phyloP scores from a whole-genome alignment of 2,329 filamentous ascomycete genomes.

The Ramichloridium luteum region DNA sequence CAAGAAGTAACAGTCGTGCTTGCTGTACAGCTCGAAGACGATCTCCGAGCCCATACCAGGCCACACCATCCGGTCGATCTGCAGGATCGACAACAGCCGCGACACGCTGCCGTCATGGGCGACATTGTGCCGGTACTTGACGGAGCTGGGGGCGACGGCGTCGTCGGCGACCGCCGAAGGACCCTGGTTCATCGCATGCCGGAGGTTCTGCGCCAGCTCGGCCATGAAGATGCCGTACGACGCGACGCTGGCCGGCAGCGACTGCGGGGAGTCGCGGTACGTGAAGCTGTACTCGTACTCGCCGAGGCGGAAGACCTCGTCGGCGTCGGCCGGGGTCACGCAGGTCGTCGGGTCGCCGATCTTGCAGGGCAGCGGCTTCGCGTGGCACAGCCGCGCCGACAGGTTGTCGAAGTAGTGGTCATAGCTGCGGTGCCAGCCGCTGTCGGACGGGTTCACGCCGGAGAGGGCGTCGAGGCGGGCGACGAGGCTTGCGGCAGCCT shows the following conservation, averaged over 20 bases:
- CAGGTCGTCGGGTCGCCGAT: slow-evolving; percentile 41
- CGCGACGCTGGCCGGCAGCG: slow-evolving; percentile 49
- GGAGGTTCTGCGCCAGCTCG: slow-evolving; percentile 56
- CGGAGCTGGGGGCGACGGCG: slow-evolving; percentile 8
- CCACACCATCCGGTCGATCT: slow-evolving; percentile 68
- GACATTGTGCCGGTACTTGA: slow-evolving; percentile 61
- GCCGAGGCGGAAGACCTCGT: slow-evolving; percentile 62
- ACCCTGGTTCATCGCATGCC: slow-evolving; percentile 33
- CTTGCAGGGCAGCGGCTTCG: slow-evolving; percentile 59
- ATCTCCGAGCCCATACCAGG: slow-evolving; percentile 72
- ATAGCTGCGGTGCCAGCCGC: slow-evolving; percentile 56
- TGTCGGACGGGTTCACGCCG: slow-evolving; percentile 44
- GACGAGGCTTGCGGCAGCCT: slow-evolving; percentile 44
- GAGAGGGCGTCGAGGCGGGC: slow-evolving; percentile 53
- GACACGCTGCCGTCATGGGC: slow-evolving; percentile 68
- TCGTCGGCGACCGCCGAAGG: slow-evolving; percentile 17
- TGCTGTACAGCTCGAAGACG: slow-evolving; percentile 59
- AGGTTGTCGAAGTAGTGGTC: slow-evolving; percentile 83
- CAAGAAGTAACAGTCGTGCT: slow-evolving; percentile 37
- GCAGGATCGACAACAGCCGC: slow-evolving; percentile 54
- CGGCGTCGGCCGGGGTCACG: slow-evolving; percentile 48
- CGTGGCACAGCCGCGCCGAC: slow-evolving; percentile 65
- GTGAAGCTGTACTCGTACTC: slow-evolving; percentile 72
- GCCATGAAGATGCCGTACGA: slow-evolving; percentile 63
- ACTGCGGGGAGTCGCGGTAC: slow-evolving; percentile 54